Conservation (phyloP, 208 protist species). For the Leishmania aethiopica region DNA sequence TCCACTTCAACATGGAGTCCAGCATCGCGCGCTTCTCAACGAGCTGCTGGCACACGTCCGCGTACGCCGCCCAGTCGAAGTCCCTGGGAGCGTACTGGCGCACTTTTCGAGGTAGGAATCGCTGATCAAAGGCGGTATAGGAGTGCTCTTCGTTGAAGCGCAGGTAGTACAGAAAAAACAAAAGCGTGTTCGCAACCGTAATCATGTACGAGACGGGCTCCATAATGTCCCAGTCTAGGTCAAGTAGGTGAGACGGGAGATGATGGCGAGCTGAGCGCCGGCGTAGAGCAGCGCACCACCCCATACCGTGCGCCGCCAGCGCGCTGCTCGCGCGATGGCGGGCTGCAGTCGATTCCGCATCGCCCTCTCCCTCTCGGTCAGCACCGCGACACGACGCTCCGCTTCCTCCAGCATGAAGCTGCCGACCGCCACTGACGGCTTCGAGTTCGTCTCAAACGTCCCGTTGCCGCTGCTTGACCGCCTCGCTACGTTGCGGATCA, state of each 20-base stretch:
- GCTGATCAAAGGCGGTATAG: constrained; percentile 56
- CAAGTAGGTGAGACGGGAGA: constrained; percentile 87
- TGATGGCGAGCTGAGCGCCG: constrained; percentile 71
- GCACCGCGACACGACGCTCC: constrained; percentile 33
- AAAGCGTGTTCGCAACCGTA: constrained; percentile 51
- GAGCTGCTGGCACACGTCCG: constrained; percentile 41
- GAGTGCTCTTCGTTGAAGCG: constrained; percentile 57
- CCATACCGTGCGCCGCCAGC: constrained; percentile 74
- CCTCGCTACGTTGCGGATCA: not conserved
- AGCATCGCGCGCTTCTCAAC: constrained; percentile 43
- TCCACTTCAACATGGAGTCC: constrained; percentile 50
- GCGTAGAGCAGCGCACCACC: constrained; percentile 54
- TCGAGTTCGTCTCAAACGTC: not conserved
- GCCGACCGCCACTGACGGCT: not conserved
- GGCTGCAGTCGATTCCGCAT: constrained; percentile 49
- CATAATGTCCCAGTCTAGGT: constrained; percentile 93
- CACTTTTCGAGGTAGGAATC: constrained; percentile 51
- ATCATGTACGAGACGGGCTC: constrained; percentile 88
- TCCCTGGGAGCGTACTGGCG: constrained; percentile 61
- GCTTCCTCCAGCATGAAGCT: constrained; percentile 53
- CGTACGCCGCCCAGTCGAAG: constrained; percentile 78
- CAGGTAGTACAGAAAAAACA: constrained; percentile 78
- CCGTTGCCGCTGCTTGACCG: not conserved
- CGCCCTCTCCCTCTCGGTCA: constrained; percentile 35
- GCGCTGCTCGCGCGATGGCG: constrained; percentile 47